A percentile compares a stretch with the other conserved stretches of the same genome.
Conservation (phyloP, 352 stramenopile species). For the Phytopythium ostracodes region DNA sequence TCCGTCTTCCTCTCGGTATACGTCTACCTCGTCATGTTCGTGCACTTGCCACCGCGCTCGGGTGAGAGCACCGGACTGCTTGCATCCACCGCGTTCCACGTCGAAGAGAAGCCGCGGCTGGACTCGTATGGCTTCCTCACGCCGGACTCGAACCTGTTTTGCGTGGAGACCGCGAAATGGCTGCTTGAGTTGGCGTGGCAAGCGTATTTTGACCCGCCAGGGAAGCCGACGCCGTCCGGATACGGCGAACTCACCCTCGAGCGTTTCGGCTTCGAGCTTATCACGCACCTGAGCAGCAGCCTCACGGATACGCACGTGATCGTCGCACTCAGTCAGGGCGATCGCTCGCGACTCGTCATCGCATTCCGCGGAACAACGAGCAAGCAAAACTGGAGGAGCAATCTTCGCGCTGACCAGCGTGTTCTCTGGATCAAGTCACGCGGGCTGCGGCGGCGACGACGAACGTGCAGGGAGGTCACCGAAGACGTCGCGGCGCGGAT, state of each 20-base stretch:
- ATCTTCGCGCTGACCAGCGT: conserved; percentile 77
- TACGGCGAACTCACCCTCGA: conserved; percentile 75
- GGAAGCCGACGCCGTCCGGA: conserved; percentile 67
- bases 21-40: conserved; percentile 82
- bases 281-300: conserved; percentile 72
- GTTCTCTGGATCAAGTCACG: conserved; percentile 78
- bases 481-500: conserved; percentile 70
- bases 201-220: conserved; percentile 82
- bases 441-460: conserved; percentile 37
- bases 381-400: conserved; percentile 87
- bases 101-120: conserved; percentile 57
- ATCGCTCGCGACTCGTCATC: conserved; percentile 73
- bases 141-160: conserved; percentile 78
- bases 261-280: conserved; percentile 73
- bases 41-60: conserved; percentile 62
- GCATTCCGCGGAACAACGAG: conserved; percentile 85
- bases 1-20: conserved; percentile 81
- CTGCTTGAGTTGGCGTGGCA: conserved; percentile 83
- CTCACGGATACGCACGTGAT: conserved; percentile 76
- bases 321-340: conserved; percentile 42
- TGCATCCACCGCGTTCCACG: conserved; percentile 64
- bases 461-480: conserved; percentile 56
- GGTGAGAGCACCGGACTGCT: conserved; percentile 47
- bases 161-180: conserved; percentile 81
- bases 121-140: conserved; percentile 63